phyloP scores from a whole-genome alignment of 129 eudicot species.

The Oenanthe sinensis region DNA sequence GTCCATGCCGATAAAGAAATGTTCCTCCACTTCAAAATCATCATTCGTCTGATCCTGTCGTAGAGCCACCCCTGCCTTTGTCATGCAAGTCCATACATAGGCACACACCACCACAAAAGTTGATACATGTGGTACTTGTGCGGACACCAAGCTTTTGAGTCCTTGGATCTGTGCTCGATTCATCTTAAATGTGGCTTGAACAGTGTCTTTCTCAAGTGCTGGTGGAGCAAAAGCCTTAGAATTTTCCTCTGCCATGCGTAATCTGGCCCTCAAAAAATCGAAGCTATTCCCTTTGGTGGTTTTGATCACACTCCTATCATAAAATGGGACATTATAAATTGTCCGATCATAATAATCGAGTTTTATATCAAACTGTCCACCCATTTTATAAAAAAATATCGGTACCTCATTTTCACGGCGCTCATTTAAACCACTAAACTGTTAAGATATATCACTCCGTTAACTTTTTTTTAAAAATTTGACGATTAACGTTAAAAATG shows the following conservation, averaged over 20 bases:
- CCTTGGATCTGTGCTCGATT: conserved; percentile 15
- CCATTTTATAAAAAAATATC: too few relatives aligned
- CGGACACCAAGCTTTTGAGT: conserved; percentile 25
- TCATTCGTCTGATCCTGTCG: background rate
- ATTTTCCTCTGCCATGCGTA: background rate
- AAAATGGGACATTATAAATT: background rate
- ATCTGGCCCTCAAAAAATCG: background rate
- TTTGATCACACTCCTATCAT: conserved; percentile 3
- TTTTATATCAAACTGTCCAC: too few relatives aligned
- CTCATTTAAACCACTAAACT: too few relatives aligned
- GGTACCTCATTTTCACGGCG: too few relatives aligned
- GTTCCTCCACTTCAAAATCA: conserved; percentile 31
- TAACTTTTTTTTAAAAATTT: too few relatives aligned
- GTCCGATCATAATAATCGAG: background rate
- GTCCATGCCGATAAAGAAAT: conserved; percentile 20
- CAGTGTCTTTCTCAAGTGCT: background rate
- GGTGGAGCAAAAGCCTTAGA: background rate
- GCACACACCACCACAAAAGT: conserved; percentile 26
- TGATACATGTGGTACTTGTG: conserved; percentile 27
- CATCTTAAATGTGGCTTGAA: conserved; percentile 26
- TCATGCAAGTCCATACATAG: conserved; percentile 37
- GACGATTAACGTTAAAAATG: too few relatives aligned
- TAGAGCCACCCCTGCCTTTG: conserved; percentile 17
- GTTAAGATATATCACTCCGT: too few relatives aligned
- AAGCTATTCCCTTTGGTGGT: conserved; percentile 3